Base-by-base conservation (phyloP, 257 asterid species). In the Verbena officinalis region DNA sequence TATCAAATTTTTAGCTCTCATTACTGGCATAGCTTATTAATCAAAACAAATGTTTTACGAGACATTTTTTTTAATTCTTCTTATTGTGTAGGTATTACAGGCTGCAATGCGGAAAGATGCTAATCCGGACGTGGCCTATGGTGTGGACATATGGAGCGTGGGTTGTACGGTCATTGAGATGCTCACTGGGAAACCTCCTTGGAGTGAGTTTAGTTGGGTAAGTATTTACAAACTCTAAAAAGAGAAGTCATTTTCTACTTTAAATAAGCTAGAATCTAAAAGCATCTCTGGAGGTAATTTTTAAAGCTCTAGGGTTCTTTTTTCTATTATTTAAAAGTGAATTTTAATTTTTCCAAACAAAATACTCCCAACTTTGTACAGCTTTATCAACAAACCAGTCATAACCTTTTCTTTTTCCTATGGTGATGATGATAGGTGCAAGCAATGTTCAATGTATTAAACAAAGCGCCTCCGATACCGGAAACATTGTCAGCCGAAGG, bases 111-210 rank as follows among this genome's bases (percentile, higher is more conserved):
- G 91, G 42, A 84, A 84, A 54, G 95, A 86, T 77, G 70, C 81
- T 30, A 78, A 69, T 71, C 87, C 95, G 14, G 84, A 84, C 63
- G 78, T 84, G 55, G 98, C 95, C 44, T 80, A 36, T 65, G 96
- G 90, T 10, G 83, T 91, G 16, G 98, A 91, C 70, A 83, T 88
- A 82, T 91, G 98, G 98, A 80, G 98, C 43, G 71, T 91, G 54
- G 98, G 96, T 34, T 91, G 98, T 77, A 91, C 98, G 0, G 86
- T 91, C n/a, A 78, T 91, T 12, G 98, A 91, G 66, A 91, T 91
- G 98, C 61, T 88, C 46, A 88, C 91, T 0, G 96, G 96, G 21
- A 87, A 81, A 71, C 98, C 98, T 76, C 96, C 95, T 44, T 88
- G 98, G 98, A 79, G 91, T 20, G 88, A 91, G 19, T 46, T 30